These are phyloP conservation scores for Paecilomyces variotii DNA, from an alignment of 2,329 filamentous ascomycete genomes.

Conservation along the genomic window DNA sequence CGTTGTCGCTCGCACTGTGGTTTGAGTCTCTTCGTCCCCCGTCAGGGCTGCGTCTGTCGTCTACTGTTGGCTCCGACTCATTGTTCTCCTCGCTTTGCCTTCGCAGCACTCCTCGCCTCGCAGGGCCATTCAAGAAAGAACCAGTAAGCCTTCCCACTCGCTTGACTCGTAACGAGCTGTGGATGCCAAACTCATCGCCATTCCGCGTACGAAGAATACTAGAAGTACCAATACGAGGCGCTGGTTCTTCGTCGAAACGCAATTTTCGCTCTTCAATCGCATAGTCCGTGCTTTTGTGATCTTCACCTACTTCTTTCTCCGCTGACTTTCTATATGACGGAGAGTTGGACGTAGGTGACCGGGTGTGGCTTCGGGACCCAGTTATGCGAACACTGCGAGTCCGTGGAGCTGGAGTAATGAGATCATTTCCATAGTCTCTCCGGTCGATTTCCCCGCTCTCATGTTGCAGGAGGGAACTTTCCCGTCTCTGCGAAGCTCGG, in stretches of 20 bases:
- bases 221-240: constrained; percentile 22
- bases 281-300: constrained; percentile 25
- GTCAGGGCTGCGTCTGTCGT: constrained; percentile 19
- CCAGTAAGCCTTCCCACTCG: constrained; percentile 67
- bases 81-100: constrained; percentile 59
- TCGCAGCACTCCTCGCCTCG: constrained; percentile 59
- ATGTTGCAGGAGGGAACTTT: constrained; percentile 31
- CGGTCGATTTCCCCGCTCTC: constrained; percentile 21
- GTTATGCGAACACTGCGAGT: constrained; percentile 36
- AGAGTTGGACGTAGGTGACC: constrained; percentile 32
- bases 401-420: constrained; percentile 41
- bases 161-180: constrained; percentile 71
- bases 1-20: constrained; percentile 19
- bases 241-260: constrained; percentile 27
- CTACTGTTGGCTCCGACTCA: constrained; percentile 27
- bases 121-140: constrained; percentile 71
- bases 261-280: constrained; percentile 25
- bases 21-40: constrained; percentile 19
- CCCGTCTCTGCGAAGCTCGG: constrained; percentile 23
- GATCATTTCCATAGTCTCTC: constrained; percentile 23
- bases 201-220: constrained; percentile 35
- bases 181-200: constrained; percentile 57
- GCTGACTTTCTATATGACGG: constrained; percentile 26
- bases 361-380: constrained; percentile 32
- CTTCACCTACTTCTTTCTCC: constrained; percentile 20